Evolutionary conservation across 768 basidiomycete species (phyloP).

Genomic region (Naganishia antarctica): DNA sequence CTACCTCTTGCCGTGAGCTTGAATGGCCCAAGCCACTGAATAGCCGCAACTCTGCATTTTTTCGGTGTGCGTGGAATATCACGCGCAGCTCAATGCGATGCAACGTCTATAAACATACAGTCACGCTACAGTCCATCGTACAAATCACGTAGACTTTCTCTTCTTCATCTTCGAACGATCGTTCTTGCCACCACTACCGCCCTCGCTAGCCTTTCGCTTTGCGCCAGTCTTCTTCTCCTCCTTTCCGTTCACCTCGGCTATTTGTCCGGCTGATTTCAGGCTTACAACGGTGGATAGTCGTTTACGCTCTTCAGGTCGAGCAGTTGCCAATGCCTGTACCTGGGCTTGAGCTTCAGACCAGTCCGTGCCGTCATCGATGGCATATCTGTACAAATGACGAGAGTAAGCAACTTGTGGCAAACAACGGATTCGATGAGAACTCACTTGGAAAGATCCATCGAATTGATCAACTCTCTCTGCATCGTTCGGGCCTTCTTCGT

Average conservation of each 20-base stretch:
- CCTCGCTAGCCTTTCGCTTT: conserved; percentile 49
- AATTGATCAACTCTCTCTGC: conserved; percentile 80
- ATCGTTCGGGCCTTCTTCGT: conserved; percentile 52
- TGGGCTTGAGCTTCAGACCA: conserved; percentile 73
- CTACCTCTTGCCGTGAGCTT: too few species aligned
- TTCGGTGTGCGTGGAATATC: too few species aligned
- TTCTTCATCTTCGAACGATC: conserved; percentile 35
- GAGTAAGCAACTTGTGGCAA: background rate
- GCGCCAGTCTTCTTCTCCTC: conserved; percentile 34
- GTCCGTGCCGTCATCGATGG: conserved; percentile 67
- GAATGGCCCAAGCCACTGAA: too few species aligned
- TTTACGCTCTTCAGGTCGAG: conserved; percentile 51
- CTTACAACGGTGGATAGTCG: conserved; percentile 65
- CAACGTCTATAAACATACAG: background rate
- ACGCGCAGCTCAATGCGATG: background rate
- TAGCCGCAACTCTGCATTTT: too few species aligned
- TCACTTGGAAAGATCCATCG: conserved; percentile 81
- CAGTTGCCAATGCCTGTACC: conserved; percentile 55
- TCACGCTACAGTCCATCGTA: background rate
- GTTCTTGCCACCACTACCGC: conserved; percentile 31
- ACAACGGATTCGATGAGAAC: conserved; percentile 48
- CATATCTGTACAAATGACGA: conserved; percentile 44
- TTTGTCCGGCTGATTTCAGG: conserved; percentile 55
- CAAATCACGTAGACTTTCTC: conserved; percentile 20
- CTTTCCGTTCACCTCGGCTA: conserved; percentile 61